Base-by-base conservation (phyloP, 345 rosid species). In the Turritis glabra region DNA sequence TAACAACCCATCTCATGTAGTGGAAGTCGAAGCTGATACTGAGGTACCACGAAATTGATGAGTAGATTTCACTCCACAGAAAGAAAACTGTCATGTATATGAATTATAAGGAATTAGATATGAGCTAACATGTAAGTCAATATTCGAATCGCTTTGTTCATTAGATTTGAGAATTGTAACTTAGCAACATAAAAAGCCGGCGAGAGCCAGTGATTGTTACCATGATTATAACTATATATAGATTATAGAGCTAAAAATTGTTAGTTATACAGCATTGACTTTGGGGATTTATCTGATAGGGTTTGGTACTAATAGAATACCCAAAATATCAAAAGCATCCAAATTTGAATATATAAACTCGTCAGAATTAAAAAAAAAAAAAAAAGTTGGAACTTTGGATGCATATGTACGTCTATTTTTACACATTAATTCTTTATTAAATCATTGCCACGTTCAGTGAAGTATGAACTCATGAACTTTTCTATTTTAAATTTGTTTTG, bases 1-100 rank as follows among this genome's bases (percentile, higher is more conserved):
- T 38, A 78, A 57, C 56, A 75, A 77, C 48, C 30, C 53, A 69
- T 61, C 69, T 54, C 79, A 41, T 60, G 79, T 43, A 40, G 69
- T 48, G 54, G 62, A 67, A 50, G 21, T 51, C 41, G 73, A 61
- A 59, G 56, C 43, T 38, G 78, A 69, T 74, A 15, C 79, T 64
- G 68, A 71, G 69, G 74, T 61, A 59, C 64, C 48, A 64, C 63
- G 61, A 52, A 76, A 40, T 23, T 68, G 64, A 68, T 41, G 11
- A 35, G 67, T 74, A 27, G 19, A 56, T 54, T 41, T 37, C 52
- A 72, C 60, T 37, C 14, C 63, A 72, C 41, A 53, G 19, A 27
- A 53, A 62, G 9, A 21, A 61, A 27, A 19, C 14, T 40, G 23
- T 15, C 52, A 38, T 73, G 77, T 73, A 68, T 33, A 58, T 19